Evolutionary conservation across 148 eudicot species (phyloP).

Genomic region (Persicaria maculosa): DNA sequence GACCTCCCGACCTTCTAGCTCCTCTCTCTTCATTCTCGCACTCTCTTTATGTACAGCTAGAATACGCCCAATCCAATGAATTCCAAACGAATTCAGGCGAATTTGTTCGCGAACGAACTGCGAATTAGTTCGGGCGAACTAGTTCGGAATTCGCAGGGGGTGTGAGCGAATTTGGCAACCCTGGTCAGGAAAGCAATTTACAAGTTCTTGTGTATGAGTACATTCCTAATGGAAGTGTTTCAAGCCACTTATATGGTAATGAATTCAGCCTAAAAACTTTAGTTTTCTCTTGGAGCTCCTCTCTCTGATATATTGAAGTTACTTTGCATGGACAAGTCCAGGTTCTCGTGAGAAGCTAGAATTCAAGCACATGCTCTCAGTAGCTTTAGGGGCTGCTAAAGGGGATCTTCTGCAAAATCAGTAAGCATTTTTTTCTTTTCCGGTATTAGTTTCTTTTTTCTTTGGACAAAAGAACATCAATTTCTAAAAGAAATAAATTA

Average conservation of each 20-base stretch:
- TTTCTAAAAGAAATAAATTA: no score
- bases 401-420: constrained; percentile 98
- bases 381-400: constrained; percentile 99
- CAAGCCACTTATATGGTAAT: constrained; percentile 88
- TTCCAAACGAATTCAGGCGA: no score
- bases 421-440: constrained; percentile 94
- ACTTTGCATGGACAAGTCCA: constrained; percentile 53
- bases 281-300: background rate
- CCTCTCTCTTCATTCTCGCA: no score
- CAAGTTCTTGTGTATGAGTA: constrained; percentile 90
- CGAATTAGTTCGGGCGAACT: no score
- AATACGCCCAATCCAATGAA: no score
- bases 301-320: constrained; percentile 1
- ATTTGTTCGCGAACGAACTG: no score
- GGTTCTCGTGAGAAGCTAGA: constrained; percentile 81
- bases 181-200: constrained; percentile 78
- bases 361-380: constrained; percentile 91
- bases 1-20: no score
- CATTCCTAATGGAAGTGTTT: constrained; percentile 94
- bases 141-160: no score
- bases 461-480: constrained; percentile 10
- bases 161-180: no score
- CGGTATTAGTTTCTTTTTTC: constrained; percentile 62
- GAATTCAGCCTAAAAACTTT: background rate
- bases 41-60: no score